phyloP scores from a whole-genome alignment of 2,329 filamentous ascomycete species.

The Venturia nashicola region DNA sequence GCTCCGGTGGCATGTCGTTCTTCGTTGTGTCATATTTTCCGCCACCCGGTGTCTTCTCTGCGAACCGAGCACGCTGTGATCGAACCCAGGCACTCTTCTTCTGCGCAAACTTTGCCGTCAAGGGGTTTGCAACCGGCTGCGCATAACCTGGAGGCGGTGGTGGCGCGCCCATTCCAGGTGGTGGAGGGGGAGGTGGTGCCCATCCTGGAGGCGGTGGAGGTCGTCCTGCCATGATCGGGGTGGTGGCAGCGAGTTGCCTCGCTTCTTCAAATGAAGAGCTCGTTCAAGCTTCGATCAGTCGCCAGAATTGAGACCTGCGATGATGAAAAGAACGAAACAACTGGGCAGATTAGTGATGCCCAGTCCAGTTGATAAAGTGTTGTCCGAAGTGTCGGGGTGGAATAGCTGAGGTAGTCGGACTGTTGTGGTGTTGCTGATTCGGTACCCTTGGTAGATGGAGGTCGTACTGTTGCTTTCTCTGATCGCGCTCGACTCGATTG shows the following conservation, averaged over 20 bases:
- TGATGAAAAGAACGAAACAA: neutral
- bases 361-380: neutral
- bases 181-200: slow-evolving; percentile 33
- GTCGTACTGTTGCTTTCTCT: neutral
- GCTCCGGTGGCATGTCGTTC: slow-evolving; percentile 96
- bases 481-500: neutral
- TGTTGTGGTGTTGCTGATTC: neutral
- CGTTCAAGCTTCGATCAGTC: neutral
- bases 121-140: slow-evolving; percentile 66
- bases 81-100: slow-evolving; percentile 99
- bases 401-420: neutral
- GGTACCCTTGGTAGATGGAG: neutral
- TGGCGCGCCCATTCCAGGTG: slow-evolving; percentile 34
- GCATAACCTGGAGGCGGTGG: slow-evolving; percentile 78
- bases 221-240: slow-evolving; percentile 41
- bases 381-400: neutral
- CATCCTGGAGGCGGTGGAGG: slow-evolving; percentile 60
- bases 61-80: slow-evolving; percentile 80
- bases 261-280: slow-evolving; percentile 1
- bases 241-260: slow-evolving; percentile 1
- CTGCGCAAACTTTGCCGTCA: slow-evolving; percentile 87
- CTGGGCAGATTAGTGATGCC: neutral
- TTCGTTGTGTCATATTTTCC: slow-evolving; percentile 98
- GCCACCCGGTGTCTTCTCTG: slow-evolving; percentile 80
- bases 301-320: neutral